A percentile compares a stretch with the other conserved stretches of the same genome.
Evolutionary conservation across 2,329 filamentous ascomycete genomes (phyloP).

Genomic region (Microsporum ferrugineum): DNA sequence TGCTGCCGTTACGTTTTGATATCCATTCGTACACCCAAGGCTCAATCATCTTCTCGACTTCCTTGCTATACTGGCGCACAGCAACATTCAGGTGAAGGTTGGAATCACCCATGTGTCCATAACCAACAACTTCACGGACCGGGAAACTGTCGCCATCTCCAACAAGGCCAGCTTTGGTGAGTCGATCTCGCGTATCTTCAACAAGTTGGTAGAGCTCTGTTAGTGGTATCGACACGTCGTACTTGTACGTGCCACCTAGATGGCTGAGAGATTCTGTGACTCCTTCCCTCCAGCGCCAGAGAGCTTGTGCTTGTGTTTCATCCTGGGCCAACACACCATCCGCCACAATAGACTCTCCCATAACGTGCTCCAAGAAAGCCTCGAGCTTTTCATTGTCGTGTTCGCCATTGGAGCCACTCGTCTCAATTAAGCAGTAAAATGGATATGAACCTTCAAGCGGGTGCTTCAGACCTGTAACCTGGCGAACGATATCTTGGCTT

Average conservation of each 20-base stretch:
- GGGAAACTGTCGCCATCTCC: slow-evolving; percentile 64
- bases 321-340: slow-evolving; percentile 91
- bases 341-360: slow-evolving; percentile 72
- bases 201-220: slow-evolving; percentile 78
- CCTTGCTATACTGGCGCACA: slow-evolving; percentile 70
- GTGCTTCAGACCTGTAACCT: slow-evolving; percentile 62
- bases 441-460: slow-evolving; percentile 76
- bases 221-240: slow-evolving; percentile 90
- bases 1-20: slow-evolving; percentile 72
- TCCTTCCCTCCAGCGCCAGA: slow-evolving; percentile 91
- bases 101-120: slow-evolving; percentile 95
- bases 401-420: slow-evolving; percentile 84
- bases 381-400: slow-evolving; percentile 90
- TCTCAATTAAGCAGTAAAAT: slow-evolving; percentile 96
- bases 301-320: slow-evolving; percentile 70
- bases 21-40: slow-evolving; percentile 99
- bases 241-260: slow-evolving; percentile 95
- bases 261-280: slow-evolving; percentile 82
- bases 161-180: slow-evolving; percentile 63
- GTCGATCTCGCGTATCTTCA: slow-evolving; percentile 64
- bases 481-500: slow-evolving; percentile 65
- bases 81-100: slow-evolving; percentile 91
- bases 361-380: slow-evolving; percentile 79
- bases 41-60: slow-evolving; percentile 77
- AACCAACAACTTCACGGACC: slow-evolving; percentile 83